Evolutionary conservation across 495 filamentous ascomycete species (phyloP).

Genomic region (Mycothermus thermophilus): DNA sequence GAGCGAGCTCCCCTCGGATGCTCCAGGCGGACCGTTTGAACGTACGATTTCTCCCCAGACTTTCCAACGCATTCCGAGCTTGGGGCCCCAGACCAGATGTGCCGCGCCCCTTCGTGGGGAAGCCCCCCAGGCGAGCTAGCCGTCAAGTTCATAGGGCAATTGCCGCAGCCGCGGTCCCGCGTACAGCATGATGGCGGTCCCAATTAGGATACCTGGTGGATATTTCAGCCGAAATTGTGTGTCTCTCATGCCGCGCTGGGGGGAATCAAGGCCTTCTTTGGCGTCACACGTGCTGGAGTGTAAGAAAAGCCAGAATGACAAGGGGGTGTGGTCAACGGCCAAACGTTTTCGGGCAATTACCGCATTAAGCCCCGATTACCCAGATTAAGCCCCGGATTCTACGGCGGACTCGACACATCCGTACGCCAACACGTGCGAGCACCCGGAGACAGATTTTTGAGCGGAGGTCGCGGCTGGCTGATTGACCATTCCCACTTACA

Average conservation of each 20-base stretch:
- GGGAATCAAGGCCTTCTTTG: constrained; percentile 6
- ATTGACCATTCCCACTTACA: neutral
- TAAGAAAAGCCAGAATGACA: constrained; percentile 1
- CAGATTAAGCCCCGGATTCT: constrained; percentile 29
- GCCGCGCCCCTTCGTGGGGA: constrained; percentile 2
- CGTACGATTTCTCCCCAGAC: no score
- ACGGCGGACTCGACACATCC: constrained; percentile 17
- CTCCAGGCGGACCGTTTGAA: no score
- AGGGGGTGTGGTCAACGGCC: neutral
- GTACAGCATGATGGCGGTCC: constrained; percentile 2
- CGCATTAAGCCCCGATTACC: constrained; percentile 21
- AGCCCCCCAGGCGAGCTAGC: no score
- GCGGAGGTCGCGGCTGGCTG: constrained; percentile 8
- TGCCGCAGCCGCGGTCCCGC: constrained; percentile 7
- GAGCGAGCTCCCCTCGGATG: no score
- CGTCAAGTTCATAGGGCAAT: constrained; percentile 7
- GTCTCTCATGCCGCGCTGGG: constrained; percentile 13
- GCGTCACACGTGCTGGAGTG: constrained; percentile 11
- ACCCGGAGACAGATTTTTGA: constrained; percentile 16
- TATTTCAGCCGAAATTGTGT: constrained; percentile 21
- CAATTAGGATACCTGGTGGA: constrained; percentile 13
- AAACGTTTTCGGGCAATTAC: constrained; percentile 4
- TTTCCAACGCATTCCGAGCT: neutral
- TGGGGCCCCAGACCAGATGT: constrained; percentile 5
- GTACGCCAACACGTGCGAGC: constrained; percentile 13